Evolutionary conservation across 2,329 filamentous ascomycete genomes (phyloP).

Genomic region (Cercospora beticola): DNA sequence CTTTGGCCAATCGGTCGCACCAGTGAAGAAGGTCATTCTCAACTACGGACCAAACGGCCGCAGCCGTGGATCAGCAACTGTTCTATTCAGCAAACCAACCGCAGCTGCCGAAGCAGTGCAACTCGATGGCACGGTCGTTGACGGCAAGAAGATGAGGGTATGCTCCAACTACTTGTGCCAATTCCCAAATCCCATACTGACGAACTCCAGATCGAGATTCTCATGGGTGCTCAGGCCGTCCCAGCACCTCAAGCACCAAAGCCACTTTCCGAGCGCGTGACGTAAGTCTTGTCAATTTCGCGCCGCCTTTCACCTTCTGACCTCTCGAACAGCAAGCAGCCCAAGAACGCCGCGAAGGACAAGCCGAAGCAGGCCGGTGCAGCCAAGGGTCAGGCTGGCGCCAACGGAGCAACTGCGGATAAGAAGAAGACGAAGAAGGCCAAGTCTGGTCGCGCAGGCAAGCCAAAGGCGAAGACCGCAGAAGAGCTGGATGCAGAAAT

Average conservation of each 20-base stretch:
- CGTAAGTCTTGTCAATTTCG: slow-evolving; percentile 52
- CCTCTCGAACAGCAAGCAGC: slow-evolving; percentile 29
- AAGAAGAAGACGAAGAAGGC: slow-evolving; percentile 49
- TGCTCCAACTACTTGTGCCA: slow-evolving; percentile 24
- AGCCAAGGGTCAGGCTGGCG: slow-evolving; percentile 46
- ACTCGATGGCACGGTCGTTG: slow-evolving; percentile 87
- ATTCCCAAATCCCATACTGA: not conserved
- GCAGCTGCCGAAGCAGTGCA: slow-evolving; percentile 82
- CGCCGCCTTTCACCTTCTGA: slow-evolving; percentile 20
- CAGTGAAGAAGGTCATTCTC: slow-evolving; percentile 86
- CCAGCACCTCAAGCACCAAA: slow-evolving; percentile 67
- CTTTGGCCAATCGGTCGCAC: slow-evolving; percentile 81
- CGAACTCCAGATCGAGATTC: slow-evolving; percentile 74
- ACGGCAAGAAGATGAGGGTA: slow-evolving; percentile 88
- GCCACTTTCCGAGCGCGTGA: slow-evolving; percentile 79
- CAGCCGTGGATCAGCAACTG: slow-evolving; percentile 88
- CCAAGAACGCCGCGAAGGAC: slow-evolving; percentile 37
- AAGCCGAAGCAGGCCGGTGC: slow-evolving; percentile 51
- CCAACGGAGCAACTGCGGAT: slow-evolving; percentile 50
- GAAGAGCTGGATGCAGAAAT: slow-evolving; percentile 98
- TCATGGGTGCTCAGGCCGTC: slow-evolving; percentile 65
- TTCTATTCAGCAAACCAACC: slow-evolving; percentile 78
- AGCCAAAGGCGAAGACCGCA: slow-evolving; percentile 77
- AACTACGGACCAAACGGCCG: slow-evolving; percentile 90
- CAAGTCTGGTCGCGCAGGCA: slow-evolving; percentile 62